phyloP scores from a whole-genome alignment of 2,329 filamentous ascomycete species.

The Fusarium domesticum region DNA sequence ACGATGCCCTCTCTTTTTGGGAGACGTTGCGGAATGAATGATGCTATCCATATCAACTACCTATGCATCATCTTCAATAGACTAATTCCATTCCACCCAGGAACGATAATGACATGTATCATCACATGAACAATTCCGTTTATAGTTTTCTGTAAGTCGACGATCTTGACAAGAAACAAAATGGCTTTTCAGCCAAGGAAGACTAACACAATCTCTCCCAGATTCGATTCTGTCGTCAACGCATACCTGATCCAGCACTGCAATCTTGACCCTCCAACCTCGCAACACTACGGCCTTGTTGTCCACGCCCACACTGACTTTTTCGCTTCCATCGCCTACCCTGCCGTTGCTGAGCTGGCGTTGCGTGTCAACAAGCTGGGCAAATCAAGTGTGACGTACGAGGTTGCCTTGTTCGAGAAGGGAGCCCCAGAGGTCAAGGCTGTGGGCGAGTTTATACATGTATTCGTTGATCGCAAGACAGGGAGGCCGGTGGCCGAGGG shows the following conservation, averaged over 20 bases:
- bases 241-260: slow-evolving; percentile 80
- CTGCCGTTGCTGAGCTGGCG: slow-evolving; percentile 75
- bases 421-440: slow-evolving; percentile 70
- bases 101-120: slow-evolving; percentile 93
- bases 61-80: too few relatives aligned
- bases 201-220: slow-evolving; percentile 27
- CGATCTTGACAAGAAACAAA: not conserved
- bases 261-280: slow-evolving; percentile 66
- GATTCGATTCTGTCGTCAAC: slow-evolving; percentile 88
- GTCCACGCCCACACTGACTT: slow-evolving; percentile 85
- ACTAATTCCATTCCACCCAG: slow-evolving; percentile 42
- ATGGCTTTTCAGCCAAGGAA: not conserved
- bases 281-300: slow-evolving; percentile 74
- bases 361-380: slow-evolving; percentile 81
- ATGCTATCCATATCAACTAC: too few relatives aligned
- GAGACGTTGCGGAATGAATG: too few relatives aligned
- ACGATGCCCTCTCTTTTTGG: too few relatives aligned
- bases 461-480: slow-evolving; percentile 76
- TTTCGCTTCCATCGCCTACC: slow-evolving; percentile 77
- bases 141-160: slow-evolving; percentile 69
- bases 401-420: slow-evolving; percentile 80
- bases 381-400: slow-evolving; percentile 83
- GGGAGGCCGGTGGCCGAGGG: slow-evolving; percentile 64
- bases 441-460: slow-evolving; percentile 82
- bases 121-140: slow-evolving; percentile 87